These are phyloP conservation scores for Lepidium aucheri DNA, from an alignment of 345 rosid species.

Conservation along the genomic window DNA sequence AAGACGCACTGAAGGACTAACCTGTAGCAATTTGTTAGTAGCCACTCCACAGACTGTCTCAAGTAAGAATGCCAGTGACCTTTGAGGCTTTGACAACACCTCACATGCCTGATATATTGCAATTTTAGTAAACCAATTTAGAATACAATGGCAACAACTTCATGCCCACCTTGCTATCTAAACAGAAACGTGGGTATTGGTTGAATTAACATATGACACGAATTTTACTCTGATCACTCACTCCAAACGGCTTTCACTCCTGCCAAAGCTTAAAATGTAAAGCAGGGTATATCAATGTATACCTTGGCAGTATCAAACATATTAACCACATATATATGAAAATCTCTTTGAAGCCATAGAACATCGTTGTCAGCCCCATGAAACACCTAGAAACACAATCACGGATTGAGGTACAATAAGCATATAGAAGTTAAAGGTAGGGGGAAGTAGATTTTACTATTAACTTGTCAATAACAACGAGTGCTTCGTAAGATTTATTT, in stretches of 20 bases:
- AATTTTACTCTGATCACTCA: not conserved
- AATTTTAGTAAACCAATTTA: not conserved
- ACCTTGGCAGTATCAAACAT: conserved; percentile 97
- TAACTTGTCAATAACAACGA: not conserved
- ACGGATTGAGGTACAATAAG: not conserved
- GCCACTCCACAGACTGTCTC: conserved; percentile 68
- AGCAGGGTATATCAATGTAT: not conserved
- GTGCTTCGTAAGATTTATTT: not conserved
- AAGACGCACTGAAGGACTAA: conserved; percentile 17
- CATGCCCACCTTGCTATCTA: not conserved
- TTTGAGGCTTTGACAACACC: conserved; percentile 76
- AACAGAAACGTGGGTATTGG: not conserved
- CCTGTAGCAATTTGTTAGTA: conserved; percentile 85
- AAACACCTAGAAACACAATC: conserved; percentile 54
- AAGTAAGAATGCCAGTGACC: conserved; percentile 80
- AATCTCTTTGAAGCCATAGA: conserved; percentile 94
- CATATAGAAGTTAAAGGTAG: not conserved
- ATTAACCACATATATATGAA: conserved; percentile 84
- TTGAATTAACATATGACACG: not conserved
- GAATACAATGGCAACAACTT: not conserved
- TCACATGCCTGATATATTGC: conserved; percentile 65
- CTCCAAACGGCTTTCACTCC: not conserved
- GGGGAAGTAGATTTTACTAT: not conserved
- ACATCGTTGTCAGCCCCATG: conserved; percentile 96
- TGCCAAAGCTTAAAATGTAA: not conserved